Percentiles rank a stretch among this genome's conserved stretches.
Conservation (phyloP, 2,329 filamentous ascomycete genomes). For the Colletotrichum spinosum region DNA sequence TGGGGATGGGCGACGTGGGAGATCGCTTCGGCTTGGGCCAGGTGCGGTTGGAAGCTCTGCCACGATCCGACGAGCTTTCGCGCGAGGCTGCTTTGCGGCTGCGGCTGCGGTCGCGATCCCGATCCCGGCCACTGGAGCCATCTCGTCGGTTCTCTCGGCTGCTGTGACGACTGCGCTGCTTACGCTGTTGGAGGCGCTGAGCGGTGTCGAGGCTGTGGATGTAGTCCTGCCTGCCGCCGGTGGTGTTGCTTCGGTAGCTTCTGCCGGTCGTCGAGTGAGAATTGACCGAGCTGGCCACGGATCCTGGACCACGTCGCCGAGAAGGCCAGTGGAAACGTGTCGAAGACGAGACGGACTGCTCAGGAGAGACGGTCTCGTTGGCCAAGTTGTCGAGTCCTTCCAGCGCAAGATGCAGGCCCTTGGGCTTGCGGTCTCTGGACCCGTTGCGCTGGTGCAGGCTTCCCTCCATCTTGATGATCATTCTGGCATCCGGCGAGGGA, state of each 20-base stretch:
- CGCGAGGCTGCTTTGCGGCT: constrained; percentile 63
- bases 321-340: constrained; percentile 67
- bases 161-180: constrained; percentile 65
- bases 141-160: constrained; percentile 61
- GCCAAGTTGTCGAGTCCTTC: constrained; percentile 50
- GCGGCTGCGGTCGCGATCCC: constrained; percentile 59
- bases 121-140: constrained; percentile 51
- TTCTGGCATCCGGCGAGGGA: constrained; percentile 71
- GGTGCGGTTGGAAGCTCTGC: constrained; percentile 72
- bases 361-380: constrained; percentile 67
- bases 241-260: constrained; percentile 63
- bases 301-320: constrained; percentile 65
- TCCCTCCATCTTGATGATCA: constrained; percentile 73
- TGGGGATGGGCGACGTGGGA: constrained; percentile 90
- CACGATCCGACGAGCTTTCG: constrained; percentile 77
- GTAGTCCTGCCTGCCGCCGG: constrained; percentile 75
- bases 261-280: constrained; percentile 65
- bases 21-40: constrained; percentile 84
- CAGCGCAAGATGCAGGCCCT: constrained; percentile 74
- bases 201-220: constrained; percentile 88
- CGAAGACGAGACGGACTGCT: constrained; percentile 66
- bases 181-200: constrained; percentile 67
- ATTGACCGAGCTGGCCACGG: constrained; percentile 68
- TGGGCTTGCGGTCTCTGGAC: constrained; percentile 82
- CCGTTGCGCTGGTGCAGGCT: constrained; percentile 72